Conservation (phyloP, 1,284 basidiomycete species). For the Megacollybia platyphylla region DNA sequence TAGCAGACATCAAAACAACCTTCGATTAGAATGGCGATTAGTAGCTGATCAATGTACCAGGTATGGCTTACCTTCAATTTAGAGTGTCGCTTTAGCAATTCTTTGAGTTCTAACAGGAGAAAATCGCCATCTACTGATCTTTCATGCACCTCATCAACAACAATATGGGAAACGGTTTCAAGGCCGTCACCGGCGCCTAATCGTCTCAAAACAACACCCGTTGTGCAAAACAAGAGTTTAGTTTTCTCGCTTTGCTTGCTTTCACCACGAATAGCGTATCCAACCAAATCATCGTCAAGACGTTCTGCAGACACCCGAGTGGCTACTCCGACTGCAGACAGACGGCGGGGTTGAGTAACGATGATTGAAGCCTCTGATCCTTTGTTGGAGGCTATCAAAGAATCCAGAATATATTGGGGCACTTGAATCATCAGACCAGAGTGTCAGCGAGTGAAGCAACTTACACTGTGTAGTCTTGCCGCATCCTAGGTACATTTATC, state of each 20-base stretch:
- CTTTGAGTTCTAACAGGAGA: slow-evolving; percentile 74
- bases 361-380: slow-evolving; percentile 73
- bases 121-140: slow-evolving; percentile 87
- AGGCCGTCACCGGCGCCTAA: slow-evolving; percentile 68
- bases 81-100: slow-evolving; percentile 60
- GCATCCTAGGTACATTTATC: slow-evolving; percentile 38
- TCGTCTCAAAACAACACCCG: slow-evolving; percentile 79
- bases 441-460: slow-evolving; percentile 7
- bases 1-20: slow-evolving; percentile 72
- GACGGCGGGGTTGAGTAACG: slow-evolving; percentile 83
- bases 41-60: too few species aligned
- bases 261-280: slow-evolving; percentile 90
- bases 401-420: slow-evolving; percentile 83
- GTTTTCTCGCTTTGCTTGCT: slow-evolving; percentile 55
- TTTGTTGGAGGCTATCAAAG: slow-evolving; percentile 49
- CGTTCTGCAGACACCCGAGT: slow-evolving; percentile 81
- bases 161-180: slow-evolving; percentile 66
- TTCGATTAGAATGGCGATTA: too few species aligned
- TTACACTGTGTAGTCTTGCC: slow-evolving; percentile 82
- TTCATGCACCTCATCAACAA: slow-evolving; percentile 93
- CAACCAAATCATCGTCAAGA: slow-evolving; percentile 73
- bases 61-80: slow-evolving; percentile 48
- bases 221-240: slow-evolving; percentile 84
- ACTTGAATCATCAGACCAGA: slow-evolving; percentile 25
- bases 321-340: slow-evolving; percentile 86